Base-by-base conservation (phyloP, 331 rosid species). In the Quercus tomentella region DNA sequence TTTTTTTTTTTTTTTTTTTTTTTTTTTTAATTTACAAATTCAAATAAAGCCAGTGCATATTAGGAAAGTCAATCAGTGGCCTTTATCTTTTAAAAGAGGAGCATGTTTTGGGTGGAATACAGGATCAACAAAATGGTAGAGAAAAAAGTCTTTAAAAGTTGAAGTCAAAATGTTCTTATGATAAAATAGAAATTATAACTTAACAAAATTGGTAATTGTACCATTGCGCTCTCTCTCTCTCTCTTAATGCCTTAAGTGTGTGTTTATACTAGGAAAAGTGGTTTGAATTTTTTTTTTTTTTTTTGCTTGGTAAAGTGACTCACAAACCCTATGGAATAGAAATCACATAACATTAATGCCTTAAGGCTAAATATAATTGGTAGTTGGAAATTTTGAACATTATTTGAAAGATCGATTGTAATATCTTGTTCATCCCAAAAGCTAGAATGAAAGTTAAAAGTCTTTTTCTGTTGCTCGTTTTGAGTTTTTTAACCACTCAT, bases 401-500 rank as follows among this genome's bases (percentile, higher is more conserved):
- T 22, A 37, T 25, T 70, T 79, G 11, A 60, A 78, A 55, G 54
- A 45, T 73, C 76, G 14, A 51, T 37, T 30, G 41, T 57, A 51
- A 16, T 21, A 68, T 84, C 37, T 45, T 45, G 9, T 33, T 56
- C 52, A 82, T 25, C 56, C 72, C 37, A 49, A 58, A 21, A 31
- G 61, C 71, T 62, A 37, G n/a, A 60, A 41, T 35, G 73, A 71
- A 22, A 6, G 5, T 41, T n/a, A 61, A 45, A 26, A 2, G 10
- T 66, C 68, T 35, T 30, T 33, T 79, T 76, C 52, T 54, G 49
- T 60, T 22, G 72, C 45, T 75, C 56, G 4, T 68, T 71, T 74
- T 49, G 70, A 7, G n/a, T 49, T 76, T 41, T 69, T 62, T 81
- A 70, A 12, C 51, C 68, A 58, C 72, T 73, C 65, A 56, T 82